Evolutionary conservation across 2,329 filamentous ascomycete genomes (phyloP).

Genomic region (Pezicula rhizophila): DNA sequence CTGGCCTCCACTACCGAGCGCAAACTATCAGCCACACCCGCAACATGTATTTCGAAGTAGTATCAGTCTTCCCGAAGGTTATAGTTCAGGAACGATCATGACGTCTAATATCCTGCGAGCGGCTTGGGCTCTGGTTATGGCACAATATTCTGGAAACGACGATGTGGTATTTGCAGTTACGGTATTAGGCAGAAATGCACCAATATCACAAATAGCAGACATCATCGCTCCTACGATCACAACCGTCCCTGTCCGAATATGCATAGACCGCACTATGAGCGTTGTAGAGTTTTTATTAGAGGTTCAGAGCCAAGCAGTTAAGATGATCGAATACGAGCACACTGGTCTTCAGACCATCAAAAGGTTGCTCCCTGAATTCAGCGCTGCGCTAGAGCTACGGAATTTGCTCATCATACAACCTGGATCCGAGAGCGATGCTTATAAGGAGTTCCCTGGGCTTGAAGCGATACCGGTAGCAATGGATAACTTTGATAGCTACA

Average conservation of each 20-base stretch:
- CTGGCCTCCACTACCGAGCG: conserved; percentile 2
- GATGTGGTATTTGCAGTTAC: conserved; percentile 32
- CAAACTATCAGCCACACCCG: background rate
- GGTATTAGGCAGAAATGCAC: conserved; percentile 33
- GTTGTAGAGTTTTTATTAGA: conserved; percentile 35
- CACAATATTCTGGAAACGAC: conserved; percentile 1
- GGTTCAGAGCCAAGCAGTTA: conserved; percentile 38
- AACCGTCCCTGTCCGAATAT: conserved; percentile 35
- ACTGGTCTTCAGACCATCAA: conserved; percentile 18
- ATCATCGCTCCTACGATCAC: conserved; percentile 30
- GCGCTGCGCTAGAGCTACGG: conserved; percentile 33
- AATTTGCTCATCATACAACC: conserved; percentile 33
- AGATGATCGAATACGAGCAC: conserved; percentile 39
- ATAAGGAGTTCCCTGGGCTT: conserved; percentile 1
- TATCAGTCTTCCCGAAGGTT: background rate
- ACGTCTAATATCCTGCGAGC: conserved; percentile 1
- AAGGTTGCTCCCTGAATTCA: conserved; percentile 25
- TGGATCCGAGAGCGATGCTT: background rate
- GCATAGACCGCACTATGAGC: conserved; percentile 23
- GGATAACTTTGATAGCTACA: conserved; percentile 1
- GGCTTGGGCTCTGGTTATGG: conserved; percentile 4
- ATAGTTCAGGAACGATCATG: background rate
- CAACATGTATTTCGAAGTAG: background rate
- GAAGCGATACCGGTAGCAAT: background rate
- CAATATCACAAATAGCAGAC: conserved; percentile 30